Evolutionary conservation across 306 rosid species (phyloP), one percentile per base, ranked within the genome.

Genomic region (Citrullus mucosospermus): DNA sequence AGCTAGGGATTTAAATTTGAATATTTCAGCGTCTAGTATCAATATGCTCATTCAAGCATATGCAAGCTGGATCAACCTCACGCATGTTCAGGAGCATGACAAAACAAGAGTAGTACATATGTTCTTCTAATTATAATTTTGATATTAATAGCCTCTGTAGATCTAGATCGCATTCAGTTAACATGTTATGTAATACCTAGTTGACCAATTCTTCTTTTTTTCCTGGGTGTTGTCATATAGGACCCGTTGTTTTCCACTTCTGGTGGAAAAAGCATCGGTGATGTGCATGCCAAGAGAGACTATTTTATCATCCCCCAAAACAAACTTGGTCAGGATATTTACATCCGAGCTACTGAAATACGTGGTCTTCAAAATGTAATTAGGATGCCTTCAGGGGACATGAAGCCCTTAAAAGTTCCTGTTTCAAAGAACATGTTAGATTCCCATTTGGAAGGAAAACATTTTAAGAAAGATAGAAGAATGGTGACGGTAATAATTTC

Each of bases 11-110:
- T 84, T 95, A 88, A 95, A 95, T 84, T 66, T 95, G 85, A 95
- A 95, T 82, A 86, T 95, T 83, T 89, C 99, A 48, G 93, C 93
- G 54, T 95, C 97, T 63, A 95, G 90, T 87, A 92, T 86, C 77
- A 95, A 95, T 85, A 91, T 95, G 97, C 86, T 95, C 76, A 91
- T 95, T 85, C 97, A 95, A 88, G 99, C 97, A 81, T 95, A 95
- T 91, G 92, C 99, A 71, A 95, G 97, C 86, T 95, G 99, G 99
- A 92, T 80, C 78, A 92, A 89, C 85, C 97, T 92, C 58, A 87
- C 86, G 82, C 83, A 82, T 81, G 87, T 87, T 80, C 86, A 84
- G 63, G 89, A 86, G 80, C 36, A 76, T 85, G 75, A 82, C 80
- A 85, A 82, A 83, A 86, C 83, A 61, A 82, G 78, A 83, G 97